Percentiles rank a stretch among this genome's conserved stretches.
phyloP scores from a whole-genome alignment of 352 stramenopile species.

The Blastocystis sp. region DNA sequence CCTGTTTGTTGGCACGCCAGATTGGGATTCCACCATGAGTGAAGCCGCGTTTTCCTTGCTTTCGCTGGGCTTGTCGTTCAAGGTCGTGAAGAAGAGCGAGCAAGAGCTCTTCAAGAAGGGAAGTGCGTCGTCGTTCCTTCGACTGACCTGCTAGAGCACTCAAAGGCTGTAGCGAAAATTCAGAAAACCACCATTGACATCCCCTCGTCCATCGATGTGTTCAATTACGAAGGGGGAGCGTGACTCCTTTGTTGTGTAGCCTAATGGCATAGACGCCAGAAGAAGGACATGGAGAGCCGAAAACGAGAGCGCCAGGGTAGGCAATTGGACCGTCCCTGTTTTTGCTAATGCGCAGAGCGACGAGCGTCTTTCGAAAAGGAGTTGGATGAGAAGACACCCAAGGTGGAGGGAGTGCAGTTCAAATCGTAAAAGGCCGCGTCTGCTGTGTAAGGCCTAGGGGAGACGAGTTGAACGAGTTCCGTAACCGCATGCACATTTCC shows the following conservation, averaged over 20 bases:
- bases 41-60: slow-evolving; percentile 57
- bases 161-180: not conserved
- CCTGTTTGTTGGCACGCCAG: slow-evolving; percentile 60
- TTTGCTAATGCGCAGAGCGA: slow-evolving; percentile 50
- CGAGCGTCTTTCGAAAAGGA: slow-evolving; percentile 25
- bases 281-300: not conserved
- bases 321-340: not conserved
- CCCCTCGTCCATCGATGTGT: slow-evolving; percentile 40
- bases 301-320: slow-evolving; percentile 54
- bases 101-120: slow-evolving; percentile 43
- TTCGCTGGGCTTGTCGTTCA: slow-evolving; percentile 22
- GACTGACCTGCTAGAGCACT: slow-evolving; percentile 30
- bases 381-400: not conserved
- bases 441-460: not conserved
- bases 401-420: too few relatives aligned
- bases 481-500: slow-evolving; percentile 64
- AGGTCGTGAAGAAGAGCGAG: slow-evolving; percentile 34
- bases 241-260: not conserved
- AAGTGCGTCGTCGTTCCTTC: not conserved
- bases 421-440: not conserved
- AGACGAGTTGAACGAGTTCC: slow-evolving; percentile 52
- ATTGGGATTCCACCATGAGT: too few relatives aligned
- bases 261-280: not conserved
- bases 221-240: slow-evolving; percentile 15
- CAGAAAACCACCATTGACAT: slow-evolving; percentile 42